Evolutionary conservation across 2,329 filamentous ascomycete species (phyloP), one percentile per base, ranked within the genome.

Genomic region (Catunica adiposa): DNA sequence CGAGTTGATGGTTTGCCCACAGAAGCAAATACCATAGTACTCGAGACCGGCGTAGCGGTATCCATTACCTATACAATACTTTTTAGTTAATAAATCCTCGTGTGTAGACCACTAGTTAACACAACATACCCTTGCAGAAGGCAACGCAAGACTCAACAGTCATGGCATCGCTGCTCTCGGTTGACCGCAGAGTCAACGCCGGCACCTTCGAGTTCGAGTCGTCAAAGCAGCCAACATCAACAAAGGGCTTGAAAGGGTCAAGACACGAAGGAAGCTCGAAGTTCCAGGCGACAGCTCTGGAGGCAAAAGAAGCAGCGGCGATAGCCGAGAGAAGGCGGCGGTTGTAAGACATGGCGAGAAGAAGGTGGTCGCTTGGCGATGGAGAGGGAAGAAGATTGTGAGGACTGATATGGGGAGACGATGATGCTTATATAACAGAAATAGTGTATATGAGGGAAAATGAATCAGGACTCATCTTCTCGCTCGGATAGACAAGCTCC

Each of bases 1-100:
- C n/a, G 73, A 72, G 60, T 76, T 66, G 59, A 76, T 70, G 26
- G 72, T 73, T 59, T 75, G 67, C 31, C 73, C 70, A 60, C 74
- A 74, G 64, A 76, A 78, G 66, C 77, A 78, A 44, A 71, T 66
- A 57, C 73, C 73, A 58, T 75, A 71, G 64, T 74, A 75, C 59
- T 71, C 68, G 34, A 77, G 69, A 56, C 74, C 74, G 60, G 74
- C 72, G 59, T 76, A 73, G 52, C 72, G 68, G 64, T 71, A 77
- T 46, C 71, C 69, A 60, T 76, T 73, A 56, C 71, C 69, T 71
- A 9, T 15, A 23, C 11, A 34, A 48, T 1, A 25, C n/a, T 40
- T 20, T 14, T n/a, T 11, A n/a, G 56, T 54, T 56, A 57, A 25
- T 50, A 23, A 44, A 14, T 40, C 11, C 25, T 26, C 25, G 15